Conservation (phyloP, 768 basidiomycete species). For the Calocybe gangraenosa region DNA sequence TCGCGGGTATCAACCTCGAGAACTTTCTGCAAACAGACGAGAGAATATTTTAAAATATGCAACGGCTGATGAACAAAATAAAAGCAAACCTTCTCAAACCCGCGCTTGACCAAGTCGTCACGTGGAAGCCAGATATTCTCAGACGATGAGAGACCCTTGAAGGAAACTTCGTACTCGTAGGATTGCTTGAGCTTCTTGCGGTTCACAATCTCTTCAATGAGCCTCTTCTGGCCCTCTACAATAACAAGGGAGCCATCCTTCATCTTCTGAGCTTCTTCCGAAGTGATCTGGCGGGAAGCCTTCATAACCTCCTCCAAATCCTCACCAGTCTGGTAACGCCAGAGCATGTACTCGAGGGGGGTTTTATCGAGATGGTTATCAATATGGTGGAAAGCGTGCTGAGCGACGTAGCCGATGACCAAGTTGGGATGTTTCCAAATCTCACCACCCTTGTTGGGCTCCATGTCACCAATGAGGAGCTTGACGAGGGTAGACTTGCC, state of each 20-base stretch:
- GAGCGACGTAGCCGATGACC: conserved; percentile 98
- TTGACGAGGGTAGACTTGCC: conserved; percentile 98
- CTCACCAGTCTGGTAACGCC: conserved; percentile 99
- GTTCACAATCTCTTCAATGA: conserved; percentile 85
- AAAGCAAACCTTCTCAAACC: conserved; percentile 80
- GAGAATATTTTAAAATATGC: conserved; percentile 2
- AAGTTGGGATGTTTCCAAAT: conserved; percentile 99
- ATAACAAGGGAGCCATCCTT: conserved; percentile 86
- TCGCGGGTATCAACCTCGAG: conserved; percentile 96
- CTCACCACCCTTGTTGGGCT: conserved; percentile 94
- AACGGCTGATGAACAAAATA: neutral
- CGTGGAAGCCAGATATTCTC: conserved; percentile 98
- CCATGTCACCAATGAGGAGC: conserved; percentile 94
- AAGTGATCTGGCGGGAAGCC: conserved; percentile 82
- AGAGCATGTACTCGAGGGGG: conserved; percentile 97
- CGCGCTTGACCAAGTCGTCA: conserved; percentile 96
- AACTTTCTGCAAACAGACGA: conserved; percentile 61
- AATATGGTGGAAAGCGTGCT: conserved; percentile 99
- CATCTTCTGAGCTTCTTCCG: conserved; percentile 92
- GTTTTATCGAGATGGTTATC: conserved; percentile 99
- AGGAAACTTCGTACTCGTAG: conserved; percentile 96
- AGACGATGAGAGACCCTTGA: conserved; percentile 92
- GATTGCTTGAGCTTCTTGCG: conserved; percentile 99
- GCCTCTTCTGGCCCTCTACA: conserved; percentile 91
- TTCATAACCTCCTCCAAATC: conserved; percentile 96